Base-by-base conservation (phyloP, 768 basidiomycete genomes). In the Phanerochaete carnosa region DNA sequence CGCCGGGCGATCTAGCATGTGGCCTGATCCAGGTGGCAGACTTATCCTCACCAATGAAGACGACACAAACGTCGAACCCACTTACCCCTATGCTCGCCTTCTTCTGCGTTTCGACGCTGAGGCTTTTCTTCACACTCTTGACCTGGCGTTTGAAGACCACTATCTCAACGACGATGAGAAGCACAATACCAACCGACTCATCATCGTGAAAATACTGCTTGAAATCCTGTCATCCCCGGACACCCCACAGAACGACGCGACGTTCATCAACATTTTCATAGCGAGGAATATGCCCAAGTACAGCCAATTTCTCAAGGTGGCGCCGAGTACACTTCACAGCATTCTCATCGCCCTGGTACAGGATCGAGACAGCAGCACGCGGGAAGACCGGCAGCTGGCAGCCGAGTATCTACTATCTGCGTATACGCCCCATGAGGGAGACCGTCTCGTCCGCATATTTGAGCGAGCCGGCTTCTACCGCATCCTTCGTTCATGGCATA, bases 211-310 rank as follows among this genome's bases (percentile, higher is more conserved):
- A 66, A 88, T 94, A 57, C 77, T 98, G 35, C 80, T 95, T 59
- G 94, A 98, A 68, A 86, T 95, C 35, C 65, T 89, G 6, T 77
- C 84, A 5, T 70, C 76, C 55, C 79, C 82, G 25, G 78, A 79
- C 52, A 74, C 94, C 28, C 74, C 84, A 0, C 73, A 83, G 29
- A 73, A 80, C 43, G 94, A 92, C 69, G 75, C 77, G 60, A 94
- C 92, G 2, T 92, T 99, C 72, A 81, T 96, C 53, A 87, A 95
- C 69, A 98, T 99, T 62, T 99, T 99, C 74, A 83, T 98, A 59
- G 93, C 97, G 3, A 89, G 95, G 60, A 99, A 98, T 72, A 85
- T 97, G 12, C 94, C 97, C 0, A 98, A 98, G 75, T 99, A 98
- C 74, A 87, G 90, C 1, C 95, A 97, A 73, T 93, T 88, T 72